Base-by-base conservation (phyloP, 768 basidiomycete species). In the Hebeloma cylindrosporum region DNA sequence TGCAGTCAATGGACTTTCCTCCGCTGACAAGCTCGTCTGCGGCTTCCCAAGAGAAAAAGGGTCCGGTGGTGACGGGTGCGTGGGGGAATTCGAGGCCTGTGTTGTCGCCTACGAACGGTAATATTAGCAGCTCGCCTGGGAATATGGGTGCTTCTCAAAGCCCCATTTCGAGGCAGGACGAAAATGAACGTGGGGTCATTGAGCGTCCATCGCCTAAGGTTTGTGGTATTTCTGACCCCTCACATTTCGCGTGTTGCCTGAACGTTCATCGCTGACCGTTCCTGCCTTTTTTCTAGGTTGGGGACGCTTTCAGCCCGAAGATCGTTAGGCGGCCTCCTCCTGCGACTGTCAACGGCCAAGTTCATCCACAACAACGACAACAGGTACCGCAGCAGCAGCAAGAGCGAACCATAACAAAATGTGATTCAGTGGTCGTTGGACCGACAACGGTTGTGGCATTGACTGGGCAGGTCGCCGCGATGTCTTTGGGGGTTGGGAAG, bases 1-100 rank as follows among this genome's bases (percentile, higher is more conserved):
- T 80, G 27, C 78, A 83, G 35, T 60, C 80, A 5, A 78, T 69
- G 3, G 86, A 89, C 63, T 88, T 88, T 52, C 86, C 86, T 4
- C 87, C 87, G 7, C 65, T 88, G 32, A 74, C 75, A 8, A n/a
- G n/a, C n/a, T 67, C 78, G 7, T 60, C 64, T 30, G 68, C 63
- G 4, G 58, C 70, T 16, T 61, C 64, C 21, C 58, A 64, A 14
- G 82, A 83, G 62, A 80, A 74, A 54, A 77, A 77, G 33, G 58
- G 70, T 5, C 81, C 82, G 3, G 65, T 70, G 2, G 75, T 75
- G 5, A 70, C 71, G 21, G 86, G 88, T 18, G 88, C 83, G 17
- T 91, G 88, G 88, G 80, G 76, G 16, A 83, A 82, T 50, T 62
- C 77, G 20, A 68, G 78, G 18, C 69, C 82, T 16, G 70, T 79